phyloP scores from a whole-genome alignment of 176 grass and related monocot genomes.

The Carex myosuroides region DNA sequence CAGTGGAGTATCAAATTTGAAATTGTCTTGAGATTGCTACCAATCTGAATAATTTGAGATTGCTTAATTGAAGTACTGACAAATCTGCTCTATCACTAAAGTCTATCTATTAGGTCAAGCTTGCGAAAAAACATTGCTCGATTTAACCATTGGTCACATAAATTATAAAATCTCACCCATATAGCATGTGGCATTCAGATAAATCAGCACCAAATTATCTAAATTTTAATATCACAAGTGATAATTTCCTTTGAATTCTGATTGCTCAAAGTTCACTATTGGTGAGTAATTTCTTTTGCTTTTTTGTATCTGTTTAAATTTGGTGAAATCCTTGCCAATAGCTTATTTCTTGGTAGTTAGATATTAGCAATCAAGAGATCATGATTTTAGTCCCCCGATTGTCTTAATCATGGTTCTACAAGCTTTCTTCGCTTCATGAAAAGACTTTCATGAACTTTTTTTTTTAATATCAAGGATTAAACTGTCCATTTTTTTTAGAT shows the following conservation, averaged over 20 bases:
- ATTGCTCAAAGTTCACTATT: neutral
- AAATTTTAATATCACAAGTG: neutral
- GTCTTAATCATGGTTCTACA: neutral
- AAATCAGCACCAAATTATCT: neutral
- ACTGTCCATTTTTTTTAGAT: neutral
- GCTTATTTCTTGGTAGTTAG: neutral
- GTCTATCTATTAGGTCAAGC: neutral
- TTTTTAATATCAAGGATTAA: neutral
- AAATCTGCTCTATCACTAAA: neutral
- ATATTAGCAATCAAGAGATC: neutral
- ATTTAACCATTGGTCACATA: neutral
- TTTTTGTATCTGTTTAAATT: neutral
- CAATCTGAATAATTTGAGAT: neutral
- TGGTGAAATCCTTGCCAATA: neutral
- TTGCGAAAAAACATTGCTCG: neutral
- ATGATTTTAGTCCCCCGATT: neutral
- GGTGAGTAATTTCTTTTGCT: neutral
- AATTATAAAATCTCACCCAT: neutral
- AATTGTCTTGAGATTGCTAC: neutral
- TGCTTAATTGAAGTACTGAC: neutral
- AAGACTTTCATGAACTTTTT: neutral
- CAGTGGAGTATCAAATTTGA: neutral
- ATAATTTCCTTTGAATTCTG: neutral
- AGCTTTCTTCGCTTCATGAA: neutral
- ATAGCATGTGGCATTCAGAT: neutral